Percentiles rank a stretch among this genome's conserved stretches.
Conservation (phyloP, 768 basidiomycete genomes). For the Candolleomyces aberdarensis region DNA sequence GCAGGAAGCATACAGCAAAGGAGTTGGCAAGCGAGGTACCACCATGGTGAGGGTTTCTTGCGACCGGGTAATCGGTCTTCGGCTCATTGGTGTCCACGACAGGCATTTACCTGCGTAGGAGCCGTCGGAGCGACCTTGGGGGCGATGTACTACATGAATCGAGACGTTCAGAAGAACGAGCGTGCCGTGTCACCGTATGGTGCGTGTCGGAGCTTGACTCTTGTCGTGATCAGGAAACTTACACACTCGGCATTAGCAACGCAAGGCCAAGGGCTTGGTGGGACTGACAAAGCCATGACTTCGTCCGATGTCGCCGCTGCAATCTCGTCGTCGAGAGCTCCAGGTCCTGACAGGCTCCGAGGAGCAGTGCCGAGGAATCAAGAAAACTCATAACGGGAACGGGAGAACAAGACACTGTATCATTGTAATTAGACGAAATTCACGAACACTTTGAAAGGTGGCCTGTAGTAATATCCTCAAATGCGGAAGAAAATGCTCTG, state of each 20-base stretch:
- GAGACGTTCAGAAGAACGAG: constrained; percentile 32
- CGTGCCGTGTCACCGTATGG: constrained; percentile 29
- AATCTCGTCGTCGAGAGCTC: constrained; percentile 29
- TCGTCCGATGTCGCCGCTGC: constrained; percentile 36
- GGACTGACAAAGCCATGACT: constrained; percentile 33
- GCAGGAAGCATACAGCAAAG: neutral
- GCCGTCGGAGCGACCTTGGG: constrained; percentile 26
- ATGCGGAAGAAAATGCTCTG: too few species aligned
- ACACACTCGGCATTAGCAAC: constrained; percentile 7
- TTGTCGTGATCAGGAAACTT: too few species aligned
- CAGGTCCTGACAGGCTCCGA: too few species aligned
- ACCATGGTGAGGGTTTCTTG: constrained; percentile 8
- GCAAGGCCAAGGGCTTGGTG: constrained; percentile 19
- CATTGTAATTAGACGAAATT: too few species aligned
- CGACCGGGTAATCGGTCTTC: neutral
- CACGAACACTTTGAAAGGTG: too few species aligned
- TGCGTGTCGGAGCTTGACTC: constrained; percentile 12
- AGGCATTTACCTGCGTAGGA: constrained; percentile 30
- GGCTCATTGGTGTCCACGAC: neutral
- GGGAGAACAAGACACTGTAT: too few species aligned
- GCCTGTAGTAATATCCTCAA: too few species aligned
- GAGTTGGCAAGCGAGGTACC: constrained; percentile 11
- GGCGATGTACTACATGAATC: constrained; percentile 29
- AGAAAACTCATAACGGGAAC: neutral
- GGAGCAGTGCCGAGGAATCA: neutral